A percentile compares a stretch with the other conserved stretches of the same genome.
Evolutionary conservation across 208 protist species (phyloP).

Genomic region (Trypanosoma scelopori): DNA sequence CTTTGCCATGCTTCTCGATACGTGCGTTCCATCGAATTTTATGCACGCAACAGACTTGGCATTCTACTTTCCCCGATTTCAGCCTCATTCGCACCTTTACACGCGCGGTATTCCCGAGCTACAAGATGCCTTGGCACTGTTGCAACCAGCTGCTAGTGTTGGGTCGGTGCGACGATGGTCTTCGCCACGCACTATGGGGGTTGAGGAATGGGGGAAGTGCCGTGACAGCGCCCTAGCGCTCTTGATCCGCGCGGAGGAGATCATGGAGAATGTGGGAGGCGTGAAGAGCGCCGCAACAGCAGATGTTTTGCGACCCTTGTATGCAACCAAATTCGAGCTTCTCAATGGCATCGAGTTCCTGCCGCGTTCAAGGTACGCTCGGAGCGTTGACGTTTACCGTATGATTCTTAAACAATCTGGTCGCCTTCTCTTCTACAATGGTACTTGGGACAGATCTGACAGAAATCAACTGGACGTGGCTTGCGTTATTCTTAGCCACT

Average conservation of each 20-base stretch:
- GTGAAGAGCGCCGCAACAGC: constrained; percentile 32
- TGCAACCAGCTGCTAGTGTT: constrained; percentile 33
- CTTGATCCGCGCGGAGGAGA: constrained; percentile 74
- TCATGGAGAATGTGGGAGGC: constrained; percentile 64
- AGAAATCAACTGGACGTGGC: constrained; percentile 68
- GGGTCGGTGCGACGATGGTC: constrained; percentile 28
- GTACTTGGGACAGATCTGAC: constrained; percentile 64
- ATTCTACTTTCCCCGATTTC: constrained; percentile 86
- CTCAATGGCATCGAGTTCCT: constrained; percentile 75
- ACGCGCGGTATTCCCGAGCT: constrained; percentile 70
- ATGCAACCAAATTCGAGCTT: constrained; percentile 76
- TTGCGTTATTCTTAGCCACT: constrained; percentile 74
- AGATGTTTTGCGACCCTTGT: constrained; percentile 54
- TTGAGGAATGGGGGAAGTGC: constrained; percentile 34
- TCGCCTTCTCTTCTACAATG: constrained; percentile 70
- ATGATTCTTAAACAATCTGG: constrained; percentile 61
- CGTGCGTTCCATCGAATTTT: constrained; percentile 60
- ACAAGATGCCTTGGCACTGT: constrained; percentile 54
- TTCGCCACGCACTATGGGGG: constrained; percentile 7
- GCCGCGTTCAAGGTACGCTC: constrained; percentile 52
- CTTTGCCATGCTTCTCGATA: constrained; percentile 41
- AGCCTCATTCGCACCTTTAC: constrained; percentile 58
- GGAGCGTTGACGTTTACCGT: constrained; percentile 54
- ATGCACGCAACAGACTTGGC: constrained; percentile 68
- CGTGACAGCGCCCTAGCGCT: constrained; percentile 56